These are phyloP conservation scores for Fusarium tricinctum DNA, from an alignment of 2,329 filamentous ascomycete genomes.

Conservation along the genomic window DNA sequence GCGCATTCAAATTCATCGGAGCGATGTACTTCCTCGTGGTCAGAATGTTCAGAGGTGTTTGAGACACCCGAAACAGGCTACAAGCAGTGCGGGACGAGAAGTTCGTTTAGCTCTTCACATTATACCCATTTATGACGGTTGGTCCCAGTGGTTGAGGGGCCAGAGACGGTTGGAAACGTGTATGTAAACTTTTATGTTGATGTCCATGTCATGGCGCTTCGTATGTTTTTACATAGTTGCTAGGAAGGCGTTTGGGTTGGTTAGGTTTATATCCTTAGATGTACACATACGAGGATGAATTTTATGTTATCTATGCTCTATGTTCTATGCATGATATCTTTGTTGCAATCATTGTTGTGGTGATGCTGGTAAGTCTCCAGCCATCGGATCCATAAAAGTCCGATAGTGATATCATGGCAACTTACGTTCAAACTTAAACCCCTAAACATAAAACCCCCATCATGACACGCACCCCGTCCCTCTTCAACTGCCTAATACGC, in stretches of 20 bases:
- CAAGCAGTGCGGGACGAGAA: constrained; percentile 15
- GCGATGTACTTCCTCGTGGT: constrained; percentile 94
- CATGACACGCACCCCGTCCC: constrained; percentile 38
- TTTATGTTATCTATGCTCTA: constrained; percentile 12
- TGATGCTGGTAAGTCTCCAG: not conserved
- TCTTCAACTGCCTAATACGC: constrained; percentile 69
- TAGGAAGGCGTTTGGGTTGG: constrained; percentile 41
- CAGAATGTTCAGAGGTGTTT: constrained; percentile 83
- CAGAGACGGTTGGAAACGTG: constrained; percentile 35
- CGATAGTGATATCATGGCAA: constrained; percentile 14
- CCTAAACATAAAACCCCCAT: not conserved
- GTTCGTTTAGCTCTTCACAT: constrained; percentile 36
- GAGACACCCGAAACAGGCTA: constrained; percentile 34
- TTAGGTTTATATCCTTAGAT: constrained; percentile 37
- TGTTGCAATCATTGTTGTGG: not conserved
- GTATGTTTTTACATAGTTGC: constrained; percentile 26
- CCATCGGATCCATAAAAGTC: constrained; percentile 35
- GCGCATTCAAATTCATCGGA: constrained; percentile 87
- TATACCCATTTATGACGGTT: constrained; percentile 49
- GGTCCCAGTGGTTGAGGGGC: constrained; percentile 17
- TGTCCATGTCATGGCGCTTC: constrained; percentile 33
- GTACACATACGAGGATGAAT: constrained; percentile 34
- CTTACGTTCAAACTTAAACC: not conserved
- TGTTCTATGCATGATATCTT: not conserved
- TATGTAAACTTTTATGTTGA: constrained; percentile 36